Evolutionary conservation across 441 rosid genomes (phyloP).

Genomic region (Erysimum cheiri): DNA sequence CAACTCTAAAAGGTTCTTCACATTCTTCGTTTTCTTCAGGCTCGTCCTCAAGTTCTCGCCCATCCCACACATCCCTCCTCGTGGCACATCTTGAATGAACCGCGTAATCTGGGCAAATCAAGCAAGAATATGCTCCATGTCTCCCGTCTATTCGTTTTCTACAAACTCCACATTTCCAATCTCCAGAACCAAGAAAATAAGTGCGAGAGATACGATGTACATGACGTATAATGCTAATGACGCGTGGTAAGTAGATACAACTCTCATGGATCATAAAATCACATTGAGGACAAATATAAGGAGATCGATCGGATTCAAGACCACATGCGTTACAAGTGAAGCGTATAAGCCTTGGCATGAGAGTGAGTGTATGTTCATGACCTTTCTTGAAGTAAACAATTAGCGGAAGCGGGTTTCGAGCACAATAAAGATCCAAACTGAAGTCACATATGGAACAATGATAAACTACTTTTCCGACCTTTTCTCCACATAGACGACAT

Average conservation of each 20-base stretch:
- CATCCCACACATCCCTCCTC: constrained; percentile 35
- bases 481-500: constrained; percentile 27
- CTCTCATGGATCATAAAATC: constrained; percentile 31
- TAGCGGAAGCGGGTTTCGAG: background rate
- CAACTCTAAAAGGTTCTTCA: constrained; percentile 27
- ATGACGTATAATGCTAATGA: constrained; percentile 33
- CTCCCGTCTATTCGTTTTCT: background rate
- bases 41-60: constrained; percentile 23
- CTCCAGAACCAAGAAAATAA: constrained; percentile 17
- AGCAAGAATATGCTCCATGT: constrained; percentile 35
- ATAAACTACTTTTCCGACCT: background rate
- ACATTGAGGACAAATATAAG: constrained; percentile 51
- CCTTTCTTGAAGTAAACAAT: background rate
- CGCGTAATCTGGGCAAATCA: constrained; percentile 1
- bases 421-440: constrained; percentile 22
- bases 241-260: constrained; percentile 38
- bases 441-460: constrained; percentile 27
- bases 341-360: constrained; percentile 16
- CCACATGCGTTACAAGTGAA: constrained; percentile 50
- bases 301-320: constrained; percentile 53
- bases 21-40: constrained; percentile 20
- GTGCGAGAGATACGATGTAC: constrained; percentile 24
- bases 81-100: constrained; percentile 35
- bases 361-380: constrained; percentile 36
- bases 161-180: constrained; percentile 32